Evolutionary conservation across 2,329 filamentous ascomycete species (phyloP), one percentile per base, ranked within the genome.

Genomic region (Phaeosphaeriaceae sp.): DNA sequence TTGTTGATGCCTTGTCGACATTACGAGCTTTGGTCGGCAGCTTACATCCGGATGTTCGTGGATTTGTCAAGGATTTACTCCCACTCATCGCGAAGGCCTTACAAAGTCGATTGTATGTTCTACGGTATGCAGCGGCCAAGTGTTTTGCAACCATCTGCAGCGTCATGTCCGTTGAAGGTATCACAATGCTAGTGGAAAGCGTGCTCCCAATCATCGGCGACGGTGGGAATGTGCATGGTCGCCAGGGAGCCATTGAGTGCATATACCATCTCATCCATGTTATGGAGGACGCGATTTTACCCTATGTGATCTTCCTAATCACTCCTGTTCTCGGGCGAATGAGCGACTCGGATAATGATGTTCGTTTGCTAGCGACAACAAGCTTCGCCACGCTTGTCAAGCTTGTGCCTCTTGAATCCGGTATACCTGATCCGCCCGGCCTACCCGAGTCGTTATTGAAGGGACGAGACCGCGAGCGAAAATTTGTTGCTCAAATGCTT

Each of bases 241-340:
- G 94, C 32, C 94, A 99, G 77, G 94, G 94, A 55, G 92, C 91
- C 5, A 94, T 96, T 48, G 94, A 99, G 75, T 91, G 87, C 62
- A 89, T 99, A 51, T 99, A 99, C 70, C 94, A 99, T 74, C 79
- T 99, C 50, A 99, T 99, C 57, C 90, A 95, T 52, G 92, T 97
- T 42, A 99, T 99, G 94, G 94, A 96, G 54, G 94, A 97, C 70
- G 84, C 85, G 30, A 99, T 99, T 48, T 77, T 99, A 23, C 94
- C 95, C 3, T 99, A 99, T 67, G 94, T 99, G 56, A 97, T 99
- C 65, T 99, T 99, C 84, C 84, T 99, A 58, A 95, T 99, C 50
- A 95, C 97, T 11, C 94, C 94, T 12, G 94, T 99, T 3, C 82
- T 99, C 42, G 94, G 94, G 45, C 87, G 94, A 36, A 99, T 99